phyloP scores from a whole-genome alignment of 257 asterid species.

The Solanum bukasovii region DNA sequence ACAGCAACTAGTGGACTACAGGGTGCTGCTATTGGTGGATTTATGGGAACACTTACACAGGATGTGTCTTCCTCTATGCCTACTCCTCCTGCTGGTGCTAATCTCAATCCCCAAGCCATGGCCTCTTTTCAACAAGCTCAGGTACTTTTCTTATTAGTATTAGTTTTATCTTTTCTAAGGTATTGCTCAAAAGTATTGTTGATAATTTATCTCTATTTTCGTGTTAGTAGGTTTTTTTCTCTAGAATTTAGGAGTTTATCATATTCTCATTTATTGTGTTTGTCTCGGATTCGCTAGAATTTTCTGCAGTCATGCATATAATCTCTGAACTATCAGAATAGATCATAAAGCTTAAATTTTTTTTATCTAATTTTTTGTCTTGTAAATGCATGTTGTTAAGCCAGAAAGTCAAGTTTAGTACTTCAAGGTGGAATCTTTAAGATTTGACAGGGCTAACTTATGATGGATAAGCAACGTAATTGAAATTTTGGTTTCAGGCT shows the following conservation, averaged over 20 bases:
- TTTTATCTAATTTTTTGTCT: neutral
- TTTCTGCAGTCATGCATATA: neutral
- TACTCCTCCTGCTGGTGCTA: constrained; percentile 61
- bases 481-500: constrained; percentile 36
- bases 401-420: neutral
- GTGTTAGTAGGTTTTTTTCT: neutral
- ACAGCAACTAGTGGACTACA: constrained; percentile 68
- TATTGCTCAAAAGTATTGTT: neutral
- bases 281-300: neutral
- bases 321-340: neutral
- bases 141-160: neutral
- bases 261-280: neutral
- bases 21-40: constrained; percentile 79
- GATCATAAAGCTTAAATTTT: neutral
- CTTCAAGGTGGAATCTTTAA: neutral
- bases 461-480: neutral
- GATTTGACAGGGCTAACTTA: neutral
- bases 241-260: neutral
- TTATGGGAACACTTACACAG: constrained; percentile 72
- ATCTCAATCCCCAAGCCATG: constrained; percentile 64
- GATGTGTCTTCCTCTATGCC: constrained; percentile 42
- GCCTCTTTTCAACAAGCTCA: constrained; percentile 82
- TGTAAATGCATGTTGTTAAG: neutral
- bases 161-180: neutral
- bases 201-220: neutral